These are phyloP conservation scores for Fusarium sp. DNA, from an alignment of 2,329 filamentous ascomycete genomes.

Conservation along the genomic window DNA sequence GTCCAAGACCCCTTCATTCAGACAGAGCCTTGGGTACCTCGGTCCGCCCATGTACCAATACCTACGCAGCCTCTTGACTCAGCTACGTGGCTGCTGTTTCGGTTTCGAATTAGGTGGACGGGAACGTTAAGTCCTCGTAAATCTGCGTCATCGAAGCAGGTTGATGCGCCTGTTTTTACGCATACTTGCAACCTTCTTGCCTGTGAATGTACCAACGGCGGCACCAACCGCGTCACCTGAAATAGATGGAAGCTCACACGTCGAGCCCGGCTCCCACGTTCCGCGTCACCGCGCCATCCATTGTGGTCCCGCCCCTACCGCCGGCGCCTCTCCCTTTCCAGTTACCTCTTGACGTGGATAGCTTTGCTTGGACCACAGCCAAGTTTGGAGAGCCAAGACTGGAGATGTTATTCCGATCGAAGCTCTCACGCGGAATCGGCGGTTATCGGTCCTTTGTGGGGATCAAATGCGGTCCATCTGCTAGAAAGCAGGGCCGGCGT, in stretches of 20 bases:
- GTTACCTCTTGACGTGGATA: conserved; percentile 17
- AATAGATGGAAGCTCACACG: conserved; percentile 23
- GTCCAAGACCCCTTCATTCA: neutral
- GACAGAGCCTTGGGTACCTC: neutral
- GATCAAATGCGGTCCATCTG: neutral
- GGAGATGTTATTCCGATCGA: conserved; percentile 26
- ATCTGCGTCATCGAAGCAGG: conserved; percentile 11
- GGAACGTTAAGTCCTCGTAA: neutral
- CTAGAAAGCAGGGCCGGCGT: too few species aligned
- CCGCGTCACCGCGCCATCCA: conserved; percentile 12
- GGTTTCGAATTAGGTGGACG: conserved; percentile 19
- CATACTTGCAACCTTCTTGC: neutral
- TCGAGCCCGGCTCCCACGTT: conserved; percentile 7
- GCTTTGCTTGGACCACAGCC: conserved; percentile 18
- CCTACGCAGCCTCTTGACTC: neutral
- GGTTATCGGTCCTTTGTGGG: conserved; percentile 10
- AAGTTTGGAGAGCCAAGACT: conserved; percentile 15
- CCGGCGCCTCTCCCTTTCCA: conserved; percentile 35
- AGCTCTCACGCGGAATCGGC: conserved; percentile 21
- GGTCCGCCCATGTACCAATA: neutral
- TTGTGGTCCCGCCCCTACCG: conserved; percentile 12
- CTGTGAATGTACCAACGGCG: neutral
- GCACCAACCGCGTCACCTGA: conserved; percentile 21
- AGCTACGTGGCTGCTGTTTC: conserved; percentile 28
- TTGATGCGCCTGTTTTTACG: conserved; percentile 3